Evolutionary conservation across 352 stramenopile species (phyloP).

Genomic region (Paralagenidium karlingii): DNA sequence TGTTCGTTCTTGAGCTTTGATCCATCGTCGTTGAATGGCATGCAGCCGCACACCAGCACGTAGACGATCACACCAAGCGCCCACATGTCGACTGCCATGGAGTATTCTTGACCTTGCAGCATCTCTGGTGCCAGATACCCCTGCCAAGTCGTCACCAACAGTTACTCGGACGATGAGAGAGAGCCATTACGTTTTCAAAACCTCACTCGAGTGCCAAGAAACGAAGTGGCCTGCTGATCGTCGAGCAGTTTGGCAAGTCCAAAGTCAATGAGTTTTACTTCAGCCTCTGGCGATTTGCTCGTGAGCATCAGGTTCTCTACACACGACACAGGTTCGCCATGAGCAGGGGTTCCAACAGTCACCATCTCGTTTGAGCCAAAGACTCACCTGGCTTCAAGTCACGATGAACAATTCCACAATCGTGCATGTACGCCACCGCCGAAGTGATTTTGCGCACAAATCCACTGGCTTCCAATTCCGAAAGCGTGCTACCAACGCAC

Average conservation of each 20-base stretch:
- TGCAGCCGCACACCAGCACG: constrained; percentile 93
- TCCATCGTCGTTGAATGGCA: constrained; percentile 98
- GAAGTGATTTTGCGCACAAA: constrained; percentile 86
- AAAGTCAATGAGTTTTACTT: constrained; percentile 99
- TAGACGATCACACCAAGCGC: constrained; percentile 98
- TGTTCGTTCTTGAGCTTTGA: constrained; percentile 70
- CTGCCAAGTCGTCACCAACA: constrained; percentile 8
- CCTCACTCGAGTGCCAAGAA: constrained; percentile 53
- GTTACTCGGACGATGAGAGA: neutral
- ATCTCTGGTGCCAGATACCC: constrained; percentile 98
- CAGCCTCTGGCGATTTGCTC: constrained; percentile 54
- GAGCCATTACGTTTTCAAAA: neutral
- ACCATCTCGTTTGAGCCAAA: neutral
- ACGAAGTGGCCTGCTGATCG: constrained; percentile 67
- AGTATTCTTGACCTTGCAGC: constrained; percentile 95
- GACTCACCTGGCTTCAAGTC: constrained; percentile 75
- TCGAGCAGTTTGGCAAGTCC: constrained; percentile 92
- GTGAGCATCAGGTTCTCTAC: constrained; percentile 79
- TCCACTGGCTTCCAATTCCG: constrained; percentile 72
- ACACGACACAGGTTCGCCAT: constrained; percentile 1
- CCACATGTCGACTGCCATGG: constrained; percentile 95
- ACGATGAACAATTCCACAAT: constrained; percentile 76
- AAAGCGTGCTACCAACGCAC: constrained; percentile 40
- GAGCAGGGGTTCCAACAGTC: neutral
- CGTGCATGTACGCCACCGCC: constrained; percentile 82